A percentile compares a stretch with the other conserved stretches of the same genome.
These are phyloP conservation scores for Termitomyces sp. DNA, from an alignment of 768 basidiomycete species.

Conservation along the genomic window DNA sequence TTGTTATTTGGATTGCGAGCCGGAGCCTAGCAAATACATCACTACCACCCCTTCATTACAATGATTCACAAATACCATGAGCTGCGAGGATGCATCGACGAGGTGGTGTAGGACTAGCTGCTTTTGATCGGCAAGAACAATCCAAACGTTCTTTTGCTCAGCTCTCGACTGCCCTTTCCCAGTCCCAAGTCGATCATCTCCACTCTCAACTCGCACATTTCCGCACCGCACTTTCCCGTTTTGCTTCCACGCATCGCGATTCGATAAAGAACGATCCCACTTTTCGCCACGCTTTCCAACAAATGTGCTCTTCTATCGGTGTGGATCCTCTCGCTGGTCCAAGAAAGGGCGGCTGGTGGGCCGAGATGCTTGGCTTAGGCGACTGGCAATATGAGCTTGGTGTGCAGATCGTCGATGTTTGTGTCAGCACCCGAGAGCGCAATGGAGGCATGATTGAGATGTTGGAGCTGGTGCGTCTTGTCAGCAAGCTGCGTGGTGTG, in stretches of 20 bases:
- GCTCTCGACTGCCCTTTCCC: conserved; percentile 75
- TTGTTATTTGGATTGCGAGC: not conserved
- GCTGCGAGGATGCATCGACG: conserved; percentile 53
- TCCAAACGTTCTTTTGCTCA: conserved; percentile 76
- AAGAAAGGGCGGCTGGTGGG: conserved; percentile 86
- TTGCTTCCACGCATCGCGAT: conserved; percentile 79
- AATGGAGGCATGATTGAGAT: conserved; percentile 94
- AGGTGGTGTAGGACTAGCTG: conserved; percentile 83
- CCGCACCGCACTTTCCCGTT: conserved; percentile 71
- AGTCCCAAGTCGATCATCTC: conserved; percentile 71
- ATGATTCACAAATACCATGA: not conserved
- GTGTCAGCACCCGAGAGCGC: conserved; percentile 78
- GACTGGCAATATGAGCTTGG: conserved; percentile 97
- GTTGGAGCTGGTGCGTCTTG: conserved; percentile 73
- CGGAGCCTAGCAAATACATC: not conserved
- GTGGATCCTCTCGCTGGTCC: conserved; percentile 93
- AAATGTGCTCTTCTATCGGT: conserved; percentile 93
- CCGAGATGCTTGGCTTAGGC: conserved; percentile 78
- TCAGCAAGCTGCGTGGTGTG: conserved; percentile 72
- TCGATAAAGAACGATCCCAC: conserved; percentile 80
- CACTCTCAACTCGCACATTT: conserved; percentile 81
- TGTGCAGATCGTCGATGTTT: conserved; percentile 91
- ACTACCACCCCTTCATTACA: not conserved
- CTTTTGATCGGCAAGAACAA: conserved; percentile 83
- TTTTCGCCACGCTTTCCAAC: conserved; percentile 89